Evolutionary conservation across 2,329 filamentous ascomycete genomes (phyloP).

Genomic region (Cladosporium cucumerinum): DNA sequence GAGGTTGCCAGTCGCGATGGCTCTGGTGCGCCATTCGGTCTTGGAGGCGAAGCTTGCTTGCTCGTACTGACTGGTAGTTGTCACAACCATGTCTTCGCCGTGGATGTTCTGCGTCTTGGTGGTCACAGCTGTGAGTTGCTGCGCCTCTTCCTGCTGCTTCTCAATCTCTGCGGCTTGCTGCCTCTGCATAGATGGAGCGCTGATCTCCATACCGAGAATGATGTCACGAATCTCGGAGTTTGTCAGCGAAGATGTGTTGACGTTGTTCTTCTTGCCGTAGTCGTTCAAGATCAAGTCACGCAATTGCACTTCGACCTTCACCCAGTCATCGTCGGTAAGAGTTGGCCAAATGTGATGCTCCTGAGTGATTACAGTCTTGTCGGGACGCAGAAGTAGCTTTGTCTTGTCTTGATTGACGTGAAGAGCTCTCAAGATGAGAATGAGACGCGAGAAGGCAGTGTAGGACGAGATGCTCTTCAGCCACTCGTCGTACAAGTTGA

Average conservation of each 20-base stretch:
- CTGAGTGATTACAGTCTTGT: slow-evolving; percentile 97
- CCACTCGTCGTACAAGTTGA: slow-evolving; percentile 99
- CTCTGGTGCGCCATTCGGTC: slow-evolving; percentile 96
- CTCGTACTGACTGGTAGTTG: slow-evolving; percentile 96
- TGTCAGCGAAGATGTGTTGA: slow-evolving; percentile 95
- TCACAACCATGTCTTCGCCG: slow-evolving; percentile 96
- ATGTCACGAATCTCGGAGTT: slow-evolving; percentile 97
- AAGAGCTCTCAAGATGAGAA: slow-evolving; percentile 87
- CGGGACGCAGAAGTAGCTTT: slow-evolving; percentile 87
- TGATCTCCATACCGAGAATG: slow-evolving; percentile 99
- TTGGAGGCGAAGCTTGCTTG: slow-evolving; percentile 97
- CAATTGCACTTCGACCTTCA: slow-evolving; percentile 97
- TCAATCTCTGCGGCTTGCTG: slow-evolving; percentile 98
- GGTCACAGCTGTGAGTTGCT: slow-evolving; percentile 92
- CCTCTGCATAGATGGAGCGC: slow-evolving; percentile 93
- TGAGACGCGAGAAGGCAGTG: slow-evolving; percentile 92
- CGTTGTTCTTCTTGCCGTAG: slow-evolving; percentile 99
- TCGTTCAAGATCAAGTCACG: slow-evolving; percentile 96
- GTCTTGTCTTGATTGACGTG: slow-evolving; percentile 99
- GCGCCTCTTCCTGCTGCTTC: slow-evolving; percentile 96
- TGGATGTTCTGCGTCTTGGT: slow-evolving; percentile 98
- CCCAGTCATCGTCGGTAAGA: slow-evolving; percentile 93
- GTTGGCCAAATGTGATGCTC: slow-evolving; percentile 99
- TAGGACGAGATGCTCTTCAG: slow-evolving; percentile 97
- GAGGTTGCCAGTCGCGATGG: slow-evolving; percentile 93